Evolutionary conservation across 2,329 filamentous ascomycete species (phyloP).

Genomic region (Trichoderma sp.): DNA sequence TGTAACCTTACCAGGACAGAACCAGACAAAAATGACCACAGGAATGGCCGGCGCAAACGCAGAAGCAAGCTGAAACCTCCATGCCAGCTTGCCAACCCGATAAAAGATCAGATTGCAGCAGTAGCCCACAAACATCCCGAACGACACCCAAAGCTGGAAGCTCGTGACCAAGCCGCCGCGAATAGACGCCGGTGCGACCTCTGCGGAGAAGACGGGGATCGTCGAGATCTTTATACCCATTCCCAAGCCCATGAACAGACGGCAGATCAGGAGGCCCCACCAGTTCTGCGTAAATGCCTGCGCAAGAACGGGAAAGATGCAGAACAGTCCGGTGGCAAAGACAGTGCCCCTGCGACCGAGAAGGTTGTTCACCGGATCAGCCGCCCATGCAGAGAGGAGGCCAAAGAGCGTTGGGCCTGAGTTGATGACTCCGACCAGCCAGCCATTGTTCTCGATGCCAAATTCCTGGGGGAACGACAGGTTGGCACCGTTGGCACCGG

Average conservation of each 20-base stretch:
- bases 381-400: conserved; percentile 36
- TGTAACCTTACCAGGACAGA: conserved; percentile 55
- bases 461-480: conserved; percentile 44
- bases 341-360: conserved; percentile 44
- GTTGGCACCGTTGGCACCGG: conserved; percentile 46
- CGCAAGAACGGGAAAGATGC: conserved; percentile 57
- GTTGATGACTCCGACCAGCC: conserved; percentile 63
- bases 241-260: conserved; percentile 58
- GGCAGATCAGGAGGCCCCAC: conserved; percentile 47
- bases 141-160: conserved; percentile 53
- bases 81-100: conserved; percentile 57
- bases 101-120: conserved; percentile 65
- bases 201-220: conserved; percentile 56
- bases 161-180: conserved; percentile 54
- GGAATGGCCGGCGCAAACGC: conserved; percentile 66
- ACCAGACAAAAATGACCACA: conserved; percentile 56
- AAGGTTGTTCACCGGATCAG: conserved; percentile 44
- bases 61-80: conserved; percentile 64
- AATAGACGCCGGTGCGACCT: conserved; percentile 52
- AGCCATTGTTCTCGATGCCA: conserved; percentile 44
- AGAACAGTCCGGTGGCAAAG: conserved; percentile 59
- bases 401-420: conserved; percentile 35
- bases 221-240: conserved; percentile 57
- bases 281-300: conserved; percentile 56
- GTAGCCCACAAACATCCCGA: conserved; percentile 66